Base-by-base conservation (phyloP, 108 stramenopile genomes). In the Fistulifera solaris region DNA sequence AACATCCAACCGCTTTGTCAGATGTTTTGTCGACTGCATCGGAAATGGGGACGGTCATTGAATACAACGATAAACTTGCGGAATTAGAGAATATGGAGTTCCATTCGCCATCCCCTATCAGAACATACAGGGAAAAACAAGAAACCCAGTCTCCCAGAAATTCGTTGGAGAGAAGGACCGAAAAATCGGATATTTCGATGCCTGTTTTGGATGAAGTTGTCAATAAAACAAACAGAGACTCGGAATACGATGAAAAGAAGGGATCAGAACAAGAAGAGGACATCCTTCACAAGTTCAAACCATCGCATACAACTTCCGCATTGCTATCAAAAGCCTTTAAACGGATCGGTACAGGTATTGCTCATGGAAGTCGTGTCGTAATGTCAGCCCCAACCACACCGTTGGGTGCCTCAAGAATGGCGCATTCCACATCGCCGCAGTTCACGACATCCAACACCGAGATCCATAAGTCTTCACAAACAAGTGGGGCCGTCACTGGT, bases 11-110 rank as follows among this genome's bases (percentile, higher is more conserved):
- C 44, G 44, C 47, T 25, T 35, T 11, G 71, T 77, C 76, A 0
- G 58, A 68, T 40, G 71, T 67, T 25, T 54, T 54, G 21, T 77
- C 76, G 15, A 77, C 67, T 1, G 61, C 67, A 28, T 77, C 76
- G 12, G 71, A 77, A 56, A 69, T 77, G 63, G 76, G 76, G 14
- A 77, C 76, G 13, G 68, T 77, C 13, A 72, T 77, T 67, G 31
- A 24, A 4, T 24, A 50, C 4, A 24, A 24, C 23, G 14, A 50
- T 12, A 50, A 19, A 50, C 49, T 24, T 5, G 17, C 44, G 11
- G 44, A 45, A 5, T 11, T 45, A 45, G 44, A 45, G 4, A 45
- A 18, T 21, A 45, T 45, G 44, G 31, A 35, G 31, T 35, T 35
- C 8, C 6, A 6, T 35, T 35, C 31, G 8, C 31, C 31, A 35